These are phyloP conservation scores for Nicotiana benthamiana DNA, from an alignment of 257 asterid genomes.

Conservation along the genomic window DNA sequence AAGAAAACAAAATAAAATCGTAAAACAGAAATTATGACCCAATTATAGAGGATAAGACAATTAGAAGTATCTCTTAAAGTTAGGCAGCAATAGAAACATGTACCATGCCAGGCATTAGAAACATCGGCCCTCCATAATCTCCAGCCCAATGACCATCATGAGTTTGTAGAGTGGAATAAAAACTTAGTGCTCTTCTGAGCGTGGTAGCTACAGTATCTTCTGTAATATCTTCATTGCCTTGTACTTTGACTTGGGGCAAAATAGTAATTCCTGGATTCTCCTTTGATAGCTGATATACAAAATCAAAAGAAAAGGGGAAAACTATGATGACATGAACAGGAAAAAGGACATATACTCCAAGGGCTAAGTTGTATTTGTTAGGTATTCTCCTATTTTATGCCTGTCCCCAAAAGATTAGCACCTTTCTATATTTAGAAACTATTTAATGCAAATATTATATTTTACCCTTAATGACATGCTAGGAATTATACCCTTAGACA, in stretches of 20 bases:
- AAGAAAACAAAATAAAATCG: neutral
- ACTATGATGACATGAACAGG: neutral
- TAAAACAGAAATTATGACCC: neutral
- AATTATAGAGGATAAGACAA: neutral
- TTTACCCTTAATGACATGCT: neutral
- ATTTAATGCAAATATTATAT: too few relatives aligned
- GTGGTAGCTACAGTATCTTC: conserved; percentile 65
- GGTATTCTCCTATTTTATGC: neutral
- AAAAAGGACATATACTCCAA: neutral
- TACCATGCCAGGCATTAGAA: conserved; percentile 97
- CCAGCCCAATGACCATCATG: conserved; percentile 98
- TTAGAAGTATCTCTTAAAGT: neutral
- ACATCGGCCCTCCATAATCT: conserved; percentile 98
- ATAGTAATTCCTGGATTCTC: conserved; percentile 40
- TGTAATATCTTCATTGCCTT: conserved; percentile 62
- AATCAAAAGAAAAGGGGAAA: neutral
- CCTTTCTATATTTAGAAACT: too few relatives aligned
- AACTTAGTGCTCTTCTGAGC: conserved; percentile 68
- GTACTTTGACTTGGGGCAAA: conserved; percentile 68
- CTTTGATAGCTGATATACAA: conserved; percentile 58
- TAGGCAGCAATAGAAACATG: conserved; percentile 13
- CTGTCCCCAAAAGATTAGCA: neutral
- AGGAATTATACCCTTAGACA: too few relatives aligned
- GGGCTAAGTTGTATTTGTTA: neutral
- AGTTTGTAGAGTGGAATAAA: conserved; percentile 80